Conservation (phyloP, 2,329 filamentous ascomycete genomes). For the Coniosporium tulheliwenetii region DNA sequence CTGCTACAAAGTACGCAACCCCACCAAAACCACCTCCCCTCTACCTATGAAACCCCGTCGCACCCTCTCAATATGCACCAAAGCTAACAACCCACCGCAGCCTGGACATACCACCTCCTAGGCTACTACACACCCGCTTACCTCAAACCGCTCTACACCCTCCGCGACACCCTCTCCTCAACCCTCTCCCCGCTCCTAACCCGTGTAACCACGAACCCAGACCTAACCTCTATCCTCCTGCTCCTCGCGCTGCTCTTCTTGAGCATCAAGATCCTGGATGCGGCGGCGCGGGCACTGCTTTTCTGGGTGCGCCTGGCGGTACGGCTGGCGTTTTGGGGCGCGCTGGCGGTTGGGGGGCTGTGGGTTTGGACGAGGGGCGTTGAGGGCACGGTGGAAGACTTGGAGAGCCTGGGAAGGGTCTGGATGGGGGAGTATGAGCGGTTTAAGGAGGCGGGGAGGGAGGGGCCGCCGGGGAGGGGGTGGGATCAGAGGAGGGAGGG, state of each 20-base stretch:
- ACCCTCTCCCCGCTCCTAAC: slow-evolving; percentile 14
- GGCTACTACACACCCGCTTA: slow-evolving; percentile 4
- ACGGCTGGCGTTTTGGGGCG: slow-evolving; percentile 47
- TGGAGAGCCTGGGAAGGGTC: slow-evolving; percentile 19
- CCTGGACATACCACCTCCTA: slow-evolving; percentile 3
- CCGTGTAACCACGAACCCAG: slow-evolving; percentile 14
- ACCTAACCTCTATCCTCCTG: slow-evolving; percentile 36
- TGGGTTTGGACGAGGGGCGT: slow-evolving; percentile 47
- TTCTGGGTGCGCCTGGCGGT: slow-evolving; percentile 61
- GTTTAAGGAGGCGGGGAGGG: slow-evolving; percentile 15
- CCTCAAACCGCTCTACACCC: slow-evolving; percentile 6
- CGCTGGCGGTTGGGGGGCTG: slow-evolving; percentile 37
- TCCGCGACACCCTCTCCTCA: slow-evolving; percentile 9
- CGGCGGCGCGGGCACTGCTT: slow-evolving; percentile 55
- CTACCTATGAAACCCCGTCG: slow-evolving; percentile 1
- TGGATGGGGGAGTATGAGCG: slow-evolving; percentile 23
- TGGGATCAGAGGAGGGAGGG: slow-evolving; percentile 4
- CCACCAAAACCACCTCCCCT: slow-evolving; percentile 4
- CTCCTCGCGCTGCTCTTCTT: slow-evolving; percentile 48
- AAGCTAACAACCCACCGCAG: slow-evolving; percentile 3
- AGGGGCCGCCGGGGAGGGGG: slow-evolving; percentile 3
- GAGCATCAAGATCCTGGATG: slow-evolving; percentile 47
- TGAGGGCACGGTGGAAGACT: slow-evolving; percentile 47
- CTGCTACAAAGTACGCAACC: slow-evolving; percentile 5
- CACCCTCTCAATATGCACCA: background rate